Evolutionary conservation across 192 early-diverging fungal species (phyloP).

Genomic region (Coemansia sp.): DNA sequence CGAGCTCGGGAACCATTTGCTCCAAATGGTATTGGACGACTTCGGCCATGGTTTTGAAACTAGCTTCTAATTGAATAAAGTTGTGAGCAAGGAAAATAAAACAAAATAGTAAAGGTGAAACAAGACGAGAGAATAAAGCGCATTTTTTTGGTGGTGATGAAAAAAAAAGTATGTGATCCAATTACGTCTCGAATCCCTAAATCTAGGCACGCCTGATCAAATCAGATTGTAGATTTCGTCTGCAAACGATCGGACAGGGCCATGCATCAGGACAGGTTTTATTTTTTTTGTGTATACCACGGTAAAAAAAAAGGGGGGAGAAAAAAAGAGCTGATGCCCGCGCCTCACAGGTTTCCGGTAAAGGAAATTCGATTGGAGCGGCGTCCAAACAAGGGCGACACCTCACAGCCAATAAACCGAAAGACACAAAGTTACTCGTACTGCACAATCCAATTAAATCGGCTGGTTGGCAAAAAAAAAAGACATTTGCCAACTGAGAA

Average conservation of each 20-base stretch:
- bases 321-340: not conserved
- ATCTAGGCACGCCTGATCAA: not conserved
- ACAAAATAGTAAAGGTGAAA: not conserved
- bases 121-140: not conserved
- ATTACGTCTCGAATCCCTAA: not conserved
- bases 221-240: not conserved
- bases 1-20: constrained; percentile 89
- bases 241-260: constrained; percentile 3
- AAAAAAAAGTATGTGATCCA: not conserved
- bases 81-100: not conserved
- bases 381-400: not conserved
- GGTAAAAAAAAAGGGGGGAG: not conserved
- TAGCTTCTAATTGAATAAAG: not conserved
- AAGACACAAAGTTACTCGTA: not conserved
- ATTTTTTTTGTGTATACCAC: not conserved
- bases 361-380: not conserved
- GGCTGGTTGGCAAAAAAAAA: not conserved
- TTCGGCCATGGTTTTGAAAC: constrained; percentile 75
- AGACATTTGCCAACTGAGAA: not conserved
- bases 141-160: not conserved
- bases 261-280: constrained; percentile 4
- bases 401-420: constrained; percentile 4
- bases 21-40: constrained; percentile 89
- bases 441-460: not conserved
- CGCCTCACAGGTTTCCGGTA: not conserved